A percentile compares a stretch with the other conserved stretches of the same genome.
These are phyloP conservation scores for Hyaloscypha finlandica DNA, from an alignment of 495 filamentous ascomycete species.

Conservation along the genomic window DNA sequence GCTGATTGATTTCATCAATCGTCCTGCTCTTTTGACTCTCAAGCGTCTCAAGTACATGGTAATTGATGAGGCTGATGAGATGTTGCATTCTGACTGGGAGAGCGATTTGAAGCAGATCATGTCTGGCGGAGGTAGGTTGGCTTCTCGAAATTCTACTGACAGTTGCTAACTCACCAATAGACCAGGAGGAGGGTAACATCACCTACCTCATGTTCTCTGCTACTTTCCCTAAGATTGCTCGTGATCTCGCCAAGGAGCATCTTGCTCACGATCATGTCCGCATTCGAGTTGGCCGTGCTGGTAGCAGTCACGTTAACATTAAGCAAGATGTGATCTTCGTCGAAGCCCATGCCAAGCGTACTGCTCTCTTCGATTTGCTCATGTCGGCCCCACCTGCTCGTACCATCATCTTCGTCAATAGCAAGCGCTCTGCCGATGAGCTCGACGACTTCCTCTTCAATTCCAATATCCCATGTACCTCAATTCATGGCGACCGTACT, in stretches of 20 bases:
- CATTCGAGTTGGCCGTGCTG: slow-evolving; percentile 82
- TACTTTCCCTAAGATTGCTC: slow-evolving; percentile 79
- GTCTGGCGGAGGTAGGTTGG: slow-evolving; percentile 68
- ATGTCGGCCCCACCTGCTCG: slow-evolving; percentile 65
- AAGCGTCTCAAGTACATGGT: slow-evolving; percentile 79
- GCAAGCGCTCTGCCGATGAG: slow-evolving; percentile 69
- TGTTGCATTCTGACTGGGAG: slow-evolving; percentile 77
- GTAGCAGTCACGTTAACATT: slow-evolving; percentile 77
- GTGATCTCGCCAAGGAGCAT: slow-evolving; percentile 72
- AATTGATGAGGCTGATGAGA: slow-evolving; percentile 94
- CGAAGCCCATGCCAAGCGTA: slow-evolving; percentile 61
- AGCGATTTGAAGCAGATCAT: slow-evolving; percentile 69
- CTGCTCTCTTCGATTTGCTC: slow-evolving; percentile 73
- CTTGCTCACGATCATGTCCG: slow-evolving; percentile 72
- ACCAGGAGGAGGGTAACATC: slow-evolving; percentile 77
- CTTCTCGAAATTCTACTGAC: background rate
- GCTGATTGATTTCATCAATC: slow-evolving; percentile 77
- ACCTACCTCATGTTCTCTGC: slow-evolving; percentile 93
- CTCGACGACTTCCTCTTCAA: slow-evolving; percentile 89
- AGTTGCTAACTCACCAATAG: slow-evolving; percentile 38
- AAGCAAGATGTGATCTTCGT: slow-evolving; percentile 71
- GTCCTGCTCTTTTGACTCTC: slow-evolving; percentile 66
- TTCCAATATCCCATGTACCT: slow-evolving; percentile 72
- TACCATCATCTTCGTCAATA: slow-evolving; percentile 93
- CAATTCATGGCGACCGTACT: slow-evolving; percentile 83